Base-by-base conservation (phyloP, 495 filamentous ascomycete genomes). In the Haplographium delicatum region DNA sequence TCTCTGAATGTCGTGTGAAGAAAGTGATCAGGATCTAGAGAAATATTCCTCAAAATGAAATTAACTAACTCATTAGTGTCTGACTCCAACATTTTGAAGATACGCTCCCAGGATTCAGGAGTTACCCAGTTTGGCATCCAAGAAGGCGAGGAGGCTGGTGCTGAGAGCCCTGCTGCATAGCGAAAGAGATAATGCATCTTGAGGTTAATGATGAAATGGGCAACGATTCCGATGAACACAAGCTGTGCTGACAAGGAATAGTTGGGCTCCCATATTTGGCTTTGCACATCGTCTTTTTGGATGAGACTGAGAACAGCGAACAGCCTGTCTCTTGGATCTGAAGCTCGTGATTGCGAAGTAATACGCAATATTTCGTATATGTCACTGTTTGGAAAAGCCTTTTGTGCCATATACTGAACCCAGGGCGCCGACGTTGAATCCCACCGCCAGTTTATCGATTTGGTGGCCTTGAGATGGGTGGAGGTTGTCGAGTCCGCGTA, bases 201-300 rank as follows among this genome's bases (percentile, higher is more conserved):
- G n/a, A 55, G 26, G 18, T 50, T 47, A 3, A 56, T 19, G 7
- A 62, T 16, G 19, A 40, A 62, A 39, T 64, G 53, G 4, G 61
- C 61, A 50, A 57, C 50, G 24, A 64, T 40, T 4, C 61, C 61
- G 28, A 56, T 59, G 37, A 42, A 59, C 25, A 51, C 25, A 18
- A 61, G 61, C 34, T 53, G 54, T 20, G 3, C 10, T 3, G 61
- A 56, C 11, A 61, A 13, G 4, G 58, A 53, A 43, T 64, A 64
- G 33, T 64, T 47, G 1, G 10, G 10, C 37, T 8, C 30, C 16
- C 10, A 24, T n/a, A n/a, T n/a, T n/a, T n/a, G n/a, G n/a, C n/a
- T n/a, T n/a, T n/a, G n/a, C n/a, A n/a, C 7, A 9, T 20, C 31
- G 10, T 28, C 18, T 8, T 31, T 0, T 16, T 30, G 26, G 31